Base-by-base conservation (phyloP, 257 asterid species). In the Gynochthodes officinalis region DNA sequence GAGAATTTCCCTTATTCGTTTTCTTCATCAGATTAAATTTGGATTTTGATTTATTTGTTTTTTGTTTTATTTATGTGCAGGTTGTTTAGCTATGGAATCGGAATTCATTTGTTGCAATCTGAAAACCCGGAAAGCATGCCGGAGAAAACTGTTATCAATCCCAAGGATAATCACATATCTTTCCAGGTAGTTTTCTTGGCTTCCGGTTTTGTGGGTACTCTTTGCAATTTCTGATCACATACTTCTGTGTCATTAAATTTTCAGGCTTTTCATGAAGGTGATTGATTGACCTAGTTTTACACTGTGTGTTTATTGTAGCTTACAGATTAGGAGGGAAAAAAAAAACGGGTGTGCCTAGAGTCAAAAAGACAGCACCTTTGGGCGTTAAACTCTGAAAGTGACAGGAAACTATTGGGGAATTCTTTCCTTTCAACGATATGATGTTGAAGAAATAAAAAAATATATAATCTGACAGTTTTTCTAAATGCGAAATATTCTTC, bases 81-180 rank as follows among this genome's bases (percentile, higher is more conserved):
- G 99, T 74, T 95, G 73, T 95, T 92, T 75, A 89, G 99, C 54
- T 92, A 95, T 64, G 98, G 99, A 67, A 86, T 95, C 58, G 99
- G 99, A 53, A 86, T 95, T 60, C 99, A 95, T 82, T 79, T 95
- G 0, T 82, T 95, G 80, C 98, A 87, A 75, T 88, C 96, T 0
- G 99, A 95, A 3, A 84, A 86, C 71, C 96, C 96, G 7, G 86
- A 84, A 5, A 79, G 70, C 4, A 74, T 92, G 91, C 85, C 86
- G 0, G 84, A 83, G 94, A 92, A 90, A 78, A 82, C 86, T 7
- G 88, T 73, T 60, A 92, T 95, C 65, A 92, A 95, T 77, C 98
- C 99, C 63, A 95, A 90, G 78, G 98, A 92, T 60, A 92, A 87
- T 74, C 99, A 94, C 74, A 94, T 94, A 70, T 94, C 99, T 19